Evolutionary conservation across 2,329 filamentous ascomycete genomes (phyloP).

Genomic region (Phaeosphaeria sp.): DNA sequence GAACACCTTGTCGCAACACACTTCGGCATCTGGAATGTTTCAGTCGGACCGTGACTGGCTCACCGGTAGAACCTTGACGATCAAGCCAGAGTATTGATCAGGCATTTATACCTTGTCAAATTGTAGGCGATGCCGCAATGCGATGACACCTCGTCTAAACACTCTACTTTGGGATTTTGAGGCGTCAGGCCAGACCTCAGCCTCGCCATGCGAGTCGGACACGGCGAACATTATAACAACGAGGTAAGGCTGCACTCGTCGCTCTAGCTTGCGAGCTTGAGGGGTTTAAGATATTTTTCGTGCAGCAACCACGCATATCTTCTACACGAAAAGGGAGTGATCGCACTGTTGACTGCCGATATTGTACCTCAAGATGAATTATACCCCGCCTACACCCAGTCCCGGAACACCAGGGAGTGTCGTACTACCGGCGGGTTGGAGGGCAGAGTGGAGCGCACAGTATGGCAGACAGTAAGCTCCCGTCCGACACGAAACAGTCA

Average conservation of each 20-base stretch:
- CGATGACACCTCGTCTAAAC: not conserved
- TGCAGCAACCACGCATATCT: not conserved
- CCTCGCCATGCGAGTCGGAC: not conserved
- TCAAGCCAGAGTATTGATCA: not conserved
- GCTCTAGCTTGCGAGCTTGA: not conserved
- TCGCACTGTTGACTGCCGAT: not conserved
- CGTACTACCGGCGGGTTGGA: slow-evolving; percentile 5
- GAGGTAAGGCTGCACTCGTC: not conserved
- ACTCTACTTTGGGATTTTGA: not conserved
- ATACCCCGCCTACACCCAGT: not conserved
- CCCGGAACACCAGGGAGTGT: not conserved
- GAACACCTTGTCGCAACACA: no score
- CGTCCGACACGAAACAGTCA: not conserved
- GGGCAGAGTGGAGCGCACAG: slow-evolving; percentile 13
- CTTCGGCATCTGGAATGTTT: no score
- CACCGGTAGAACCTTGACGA: not conserved
- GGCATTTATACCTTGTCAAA: not conserved
- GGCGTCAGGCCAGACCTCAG: not conserved
- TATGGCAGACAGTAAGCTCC: slow-evolving; percentile 12
- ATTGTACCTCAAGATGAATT: not conserved
- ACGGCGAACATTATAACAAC: not conserved
- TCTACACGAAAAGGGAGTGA: not conserved
- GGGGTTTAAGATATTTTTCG: not conserved
- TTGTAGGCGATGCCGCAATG: not conserved
- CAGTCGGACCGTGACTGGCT: not conserved